A percentile compares a stretch with the other conserved stretches of the same genome.
These are phyloP conservation scores for Boletus mariae DNA, from an alignment of 1,284 basidiomycete genomes.

Conservation along the genomic window DNA sequence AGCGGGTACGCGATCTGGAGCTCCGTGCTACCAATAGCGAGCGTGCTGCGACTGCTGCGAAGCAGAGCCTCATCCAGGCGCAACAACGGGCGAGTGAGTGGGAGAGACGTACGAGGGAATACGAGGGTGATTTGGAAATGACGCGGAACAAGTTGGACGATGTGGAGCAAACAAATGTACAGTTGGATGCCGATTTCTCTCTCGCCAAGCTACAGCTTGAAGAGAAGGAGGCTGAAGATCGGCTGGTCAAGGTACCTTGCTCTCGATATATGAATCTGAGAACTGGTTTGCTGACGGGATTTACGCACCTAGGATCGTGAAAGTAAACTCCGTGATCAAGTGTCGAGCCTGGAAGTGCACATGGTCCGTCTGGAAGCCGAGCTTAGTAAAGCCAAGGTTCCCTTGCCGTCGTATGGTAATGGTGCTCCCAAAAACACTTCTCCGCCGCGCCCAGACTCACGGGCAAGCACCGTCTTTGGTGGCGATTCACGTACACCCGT, in stretches of 20 bases:
- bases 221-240: constrained; percentile 66
- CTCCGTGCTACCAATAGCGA: constrained; percentile 57
- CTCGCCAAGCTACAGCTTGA: constrained; percentile 66
- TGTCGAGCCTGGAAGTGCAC: constrained; percentile 60
- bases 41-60: constrained; percentile 50
- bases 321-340: constrained; percentile 61
- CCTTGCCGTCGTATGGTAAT: constrained; percentile 34
- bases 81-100: constrained; percentile 75
- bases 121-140: constrained; percentile 58
- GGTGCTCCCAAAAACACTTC: constrained; percentile 33
- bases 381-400: constrained; percentile 48
- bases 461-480: constrained; percentile 57
- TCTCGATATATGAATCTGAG: constrained; percentile 1
- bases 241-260: constrained; percentile 54
- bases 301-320: constrained; percentile 56
- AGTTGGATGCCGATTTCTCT: constrained; percentile 67
- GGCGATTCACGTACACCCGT: constrained; percentile 41
- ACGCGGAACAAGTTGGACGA: constrained; percentile 60
- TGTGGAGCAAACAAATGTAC: constrained; percentile 56
- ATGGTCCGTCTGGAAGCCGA: constrained; percentile 56
- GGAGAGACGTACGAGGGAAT: constrained; percentile 73
- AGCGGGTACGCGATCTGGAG: constrained; percentile 70
- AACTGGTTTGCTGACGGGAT: constrained; percentile 8
- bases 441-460: constrained; percentile 63
- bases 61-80: constrained; percentile 63